Base-by-base conservation (phyloP, 2,329 filamentous ascomycete genomes). In the Ascochyta fabae region DNA sequence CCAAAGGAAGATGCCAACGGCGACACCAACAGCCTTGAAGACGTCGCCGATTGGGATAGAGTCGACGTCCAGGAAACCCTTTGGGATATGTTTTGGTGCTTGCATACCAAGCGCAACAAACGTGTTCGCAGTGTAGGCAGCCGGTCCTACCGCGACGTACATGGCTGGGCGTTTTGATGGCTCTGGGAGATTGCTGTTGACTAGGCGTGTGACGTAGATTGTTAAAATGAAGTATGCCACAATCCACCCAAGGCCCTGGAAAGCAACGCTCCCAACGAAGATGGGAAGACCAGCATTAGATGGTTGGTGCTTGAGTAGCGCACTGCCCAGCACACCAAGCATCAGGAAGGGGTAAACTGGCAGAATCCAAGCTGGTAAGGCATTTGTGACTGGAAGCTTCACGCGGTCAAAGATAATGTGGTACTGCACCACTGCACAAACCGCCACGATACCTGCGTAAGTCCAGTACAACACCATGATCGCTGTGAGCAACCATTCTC, bases 401-500 rank as follows among this genome's bases (percentile, higher is more conserved):
- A 96, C 92, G 71, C 90, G 86, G 78, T 88, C 93, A 85, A 98
- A 98, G 73, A 97, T 90, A 73, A 98, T 95, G 77, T 98, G 94
- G 81, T 98, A 98, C 84, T 98, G 94, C 65, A 98, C 87, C 90
- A 98, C 97, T 71, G 88, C 64, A n/a, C 68, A 64, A 2, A 69
- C 42, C 15, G 60, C 56, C 6, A 65, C 65, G 23, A 83, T 71
- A 2, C 78, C 77, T 10, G 87, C 80, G 67, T 92, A 93, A 0
- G 80, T 72, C 90, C 90, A 93, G 72, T 91, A 93, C 1, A 85
- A 78, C 0, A 86, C 79, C 49, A 86, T 80, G 4, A 91, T 80
- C 0, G 81, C 81, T 68, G 80, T 82, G 5, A 84, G 74, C 7
- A 90, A 81, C 65, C 83, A 82, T 0, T 76, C 68, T 1, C 84